phyloP scores from a whole-genome alignment of 805 yeast species.

The Candida silvicultrix region DNA sequence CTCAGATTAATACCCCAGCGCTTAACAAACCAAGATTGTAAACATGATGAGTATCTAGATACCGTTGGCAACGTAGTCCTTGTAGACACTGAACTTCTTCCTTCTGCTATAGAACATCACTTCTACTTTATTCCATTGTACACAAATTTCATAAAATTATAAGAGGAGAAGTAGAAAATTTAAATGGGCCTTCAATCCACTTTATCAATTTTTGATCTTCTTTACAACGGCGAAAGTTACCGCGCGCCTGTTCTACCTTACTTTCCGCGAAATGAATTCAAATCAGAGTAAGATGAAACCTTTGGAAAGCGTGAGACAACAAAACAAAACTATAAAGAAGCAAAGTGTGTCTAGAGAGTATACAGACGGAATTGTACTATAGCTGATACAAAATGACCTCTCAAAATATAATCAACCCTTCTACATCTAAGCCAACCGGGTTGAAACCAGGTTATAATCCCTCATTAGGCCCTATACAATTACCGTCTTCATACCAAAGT shows the following conservation, averaged over 20 bases:
- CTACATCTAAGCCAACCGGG: constrained; percentile 13
- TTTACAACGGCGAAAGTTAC: not conserved
- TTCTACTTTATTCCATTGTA: no score
- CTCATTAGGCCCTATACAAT: constrained; percentile 22
- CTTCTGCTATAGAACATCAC: constrained; percentile 16
- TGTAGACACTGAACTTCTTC: constrained; percentile 17
- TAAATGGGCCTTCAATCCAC: no score
- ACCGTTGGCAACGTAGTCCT: constrained; percentile 16
- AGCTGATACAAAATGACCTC: not conserved
- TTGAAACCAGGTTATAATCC: constrained; percentile 22
- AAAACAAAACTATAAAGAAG: not conserved
- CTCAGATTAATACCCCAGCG: not conserved
- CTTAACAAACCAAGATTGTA: not conserved
- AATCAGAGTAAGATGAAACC: no score
- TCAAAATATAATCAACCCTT: constrained; percentile 16
- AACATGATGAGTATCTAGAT: not conserved
- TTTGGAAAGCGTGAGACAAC: no score
- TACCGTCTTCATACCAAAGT: constrained; percentile 19
- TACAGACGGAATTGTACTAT: no score
- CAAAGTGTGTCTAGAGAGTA: no score
- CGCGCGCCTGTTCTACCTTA: not conserved
- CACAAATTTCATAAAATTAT: no score
- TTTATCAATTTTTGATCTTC: no score
- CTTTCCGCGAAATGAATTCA: no score
- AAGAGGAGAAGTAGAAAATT: no score